phyloP scores from a whole-genome alignment of 345 rosid species.

The Passiflora organensis region DNA sequence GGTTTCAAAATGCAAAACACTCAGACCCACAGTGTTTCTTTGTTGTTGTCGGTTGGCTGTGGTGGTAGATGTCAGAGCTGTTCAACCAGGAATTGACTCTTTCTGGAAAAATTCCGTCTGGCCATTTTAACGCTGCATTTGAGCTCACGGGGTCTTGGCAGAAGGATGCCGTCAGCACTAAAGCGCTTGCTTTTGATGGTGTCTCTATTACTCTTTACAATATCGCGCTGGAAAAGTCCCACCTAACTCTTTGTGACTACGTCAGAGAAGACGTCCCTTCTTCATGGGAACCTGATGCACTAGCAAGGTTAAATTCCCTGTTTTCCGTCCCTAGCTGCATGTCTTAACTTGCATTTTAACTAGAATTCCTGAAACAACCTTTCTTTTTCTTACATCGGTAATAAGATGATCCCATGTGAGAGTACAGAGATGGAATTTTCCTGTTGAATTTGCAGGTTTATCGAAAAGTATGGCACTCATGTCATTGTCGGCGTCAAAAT shows the following conservation, averaged over 20 bases:
- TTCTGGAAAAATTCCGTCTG: constrained; percentile 29
- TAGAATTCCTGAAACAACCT: too few relatives aligned
- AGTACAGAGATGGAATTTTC: not conserved
- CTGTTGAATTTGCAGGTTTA: constrained; percentile 16
- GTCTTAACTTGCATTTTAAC: not conserved
- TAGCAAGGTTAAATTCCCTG: constrained; percentile 21
- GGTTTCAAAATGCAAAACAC: too few relatives aligned
- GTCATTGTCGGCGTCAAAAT: constrained; percentile 28
- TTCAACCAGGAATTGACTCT: constrained; percentile 29
- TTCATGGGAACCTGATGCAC: constrained; percentile 28
- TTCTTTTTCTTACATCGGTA: too few relatives aligned
- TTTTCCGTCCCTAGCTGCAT: too few relatives aligned
- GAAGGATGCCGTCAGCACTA: constrained; percentile 20
- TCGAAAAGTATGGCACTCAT: constrained; percentile 33
- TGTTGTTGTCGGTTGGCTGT: not conserved
- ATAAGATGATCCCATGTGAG: not conserved
- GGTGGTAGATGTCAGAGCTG: constrained; percentile 31
- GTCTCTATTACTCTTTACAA: constrained; percentile 24
- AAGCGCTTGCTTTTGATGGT: constrained; percentile 31
- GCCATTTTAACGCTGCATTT: constrained; percentile 28
- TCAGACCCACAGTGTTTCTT: too few relatives aligned
- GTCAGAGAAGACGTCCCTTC: constrained; percentile 29
- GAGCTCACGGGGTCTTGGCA: constrained; percentile 27
- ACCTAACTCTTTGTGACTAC: constrained; percentile 15
- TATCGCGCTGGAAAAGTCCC: constrained; percentile 23